A percentile compares a stretch with the other conserved stretches of the same genome.
Conservation (phyloP, 495 filamentous ascomycete species). For the Talaromyces ruber region DNA sequence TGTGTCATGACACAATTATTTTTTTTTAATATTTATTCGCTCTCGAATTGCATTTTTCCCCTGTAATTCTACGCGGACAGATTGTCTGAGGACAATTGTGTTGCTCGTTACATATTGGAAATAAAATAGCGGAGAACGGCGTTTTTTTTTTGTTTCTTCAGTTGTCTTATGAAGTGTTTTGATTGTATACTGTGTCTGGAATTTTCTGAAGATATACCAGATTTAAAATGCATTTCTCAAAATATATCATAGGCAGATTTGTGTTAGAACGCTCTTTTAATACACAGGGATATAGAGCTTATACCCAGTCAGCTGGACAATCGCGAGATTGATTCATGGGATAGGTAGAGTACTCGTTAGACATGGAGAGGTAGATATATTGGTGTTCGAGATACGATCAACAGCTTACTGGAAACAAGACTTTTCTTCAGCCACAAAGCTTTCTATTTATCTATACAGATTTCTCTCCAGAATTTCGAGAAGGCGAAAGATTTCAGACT, state of each 20-base stretch:
- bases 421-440: slow-evolving; percentile 4
- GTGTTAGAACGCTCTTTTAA: too few relatives aligned
- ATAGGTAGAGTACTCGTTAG: too few relatives aligned
- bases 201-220: neutral
- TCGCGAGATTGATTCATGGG: too few relatives aligned
- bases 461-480: slow-evolving; percentile 2
- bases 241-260: neutral
- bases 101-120: neutral
- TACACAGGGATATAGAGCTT: too few relatives aligned
- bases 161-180: neutral
- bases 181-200: neutral
- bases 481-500: slow-evolving; percentile 3
- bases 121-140: neutral
- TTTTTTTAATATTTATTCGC: neutral
- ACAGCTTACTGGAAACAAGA: neutral
- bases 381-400: too few relatives aligned
- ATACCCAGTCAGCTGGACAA: neutral
- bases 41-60: neutral
- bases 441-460: slow-evolving; percentile 10
- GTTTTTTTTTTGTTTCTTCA: neutral
- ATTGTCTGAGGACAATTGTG: neutral
- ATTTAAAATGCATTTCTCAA: neutral
- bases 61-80: neutral
- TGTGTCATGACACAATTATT: neutral
- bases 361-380: too few relatives aligned